Percentiles rank a stretch among this genome's conserved stretches.
phyloP scores from a whole-genome alignment of 306 rosid genomes.

The Vachellia pachyceras region DNA sequence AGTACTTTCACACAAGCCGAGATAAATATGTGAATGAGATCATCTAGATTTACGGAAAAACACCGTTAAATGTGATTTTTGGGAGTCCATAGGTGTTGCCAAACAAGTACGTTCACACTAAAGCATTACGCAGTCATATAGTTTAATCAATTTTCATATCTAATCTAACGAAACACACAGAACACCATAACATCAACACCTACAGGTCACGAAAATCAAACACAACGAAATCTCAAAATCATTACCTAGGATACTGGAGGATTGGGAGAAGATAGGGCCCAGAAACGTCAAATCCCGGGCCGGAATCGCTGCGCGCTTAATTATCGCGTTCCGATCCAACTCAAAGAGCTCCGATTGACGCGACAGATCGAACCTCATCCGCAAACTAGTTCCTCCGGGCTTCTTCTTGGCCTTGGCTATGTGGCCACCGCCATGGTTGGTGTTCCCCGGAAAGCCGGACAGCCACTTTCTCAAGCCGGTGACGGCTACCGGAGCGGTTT shows the following conservation, averaged over 20 bases:
- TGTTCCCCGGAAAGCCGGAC: conserved; percentile 16
- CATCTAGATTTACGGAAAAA: too few relatives aligned
- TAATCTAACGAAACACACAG: neutral
- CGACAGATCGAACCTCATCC: conserved; percentile 82
- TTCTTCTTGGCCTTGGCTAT: conserved; percentile 77
- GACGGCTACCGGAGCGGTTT: conserved; percentile 57
- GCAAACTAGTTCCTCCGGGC: conserved; percentile 70
- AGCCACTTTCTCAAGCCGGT: conserved; percentile 54
- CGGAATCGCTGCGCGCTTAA: conserved; percentile 82
- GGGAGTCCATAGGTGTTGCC: too few relatives aligned
- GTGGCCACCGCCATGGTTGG: conserved; percentile 1
- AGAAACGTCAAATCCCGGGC: conserved; percentile 83
- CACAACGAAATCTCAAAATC: neutral
- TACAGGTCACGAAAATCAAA: neutral
- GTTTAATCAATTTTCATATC: neutral
- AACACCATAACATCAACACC: neutral
- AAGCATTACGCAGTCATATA: neutral
- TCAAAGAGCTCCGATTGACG: conserved; percentile 80
- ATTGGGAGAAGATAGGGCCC: conserved; percentile 96
- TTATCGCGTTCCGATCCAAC: conserved; percentile 63
- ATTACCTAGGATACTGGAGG: conserved; percentile 90
- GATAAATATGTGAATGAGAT: too few relatives aligned
- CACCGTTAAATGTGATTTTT: too few relatives aligned
- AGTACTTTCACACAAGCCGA: too few relatives aligned
- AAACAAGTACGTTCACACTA: too few relatives aligned